Conservation (phyloP, 257 asterid genomes). For the Rehmannia glutinosa region DNA sequence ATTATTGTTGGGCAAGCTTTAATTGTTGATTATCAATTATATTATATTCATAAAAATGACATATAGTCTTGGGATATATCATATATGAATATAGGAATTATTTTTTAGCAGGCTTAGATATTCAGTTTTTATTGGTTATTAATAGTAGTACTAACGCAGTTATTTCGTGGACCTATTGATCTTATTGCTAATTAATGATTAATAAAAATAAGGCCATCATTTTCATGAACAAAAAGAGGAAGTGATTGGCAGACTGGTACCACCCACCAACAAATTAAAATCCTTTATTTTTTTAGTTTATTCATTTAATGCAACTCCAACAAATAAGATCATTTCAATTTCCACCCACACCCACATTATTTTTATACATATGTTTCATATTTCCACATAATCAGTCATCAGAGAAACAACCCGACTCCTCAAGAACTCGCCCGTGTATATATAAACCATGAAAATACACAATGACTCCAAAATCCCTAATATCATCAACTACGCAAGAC, state of each 20-base stretch:
- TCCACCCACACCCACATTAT: too few relatives aligned
- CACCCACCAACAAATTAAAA: background rate
- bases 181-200: conserved; percentile 2
- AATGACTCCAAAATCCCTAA: too few relatives aligned
- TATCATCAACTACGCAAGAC: too few relatives aligned
- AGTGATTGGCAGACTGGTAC: too few relatives aligned
- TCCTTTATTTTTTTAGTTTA: too few relatives aligned
- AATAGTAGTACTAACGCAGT: background rate
- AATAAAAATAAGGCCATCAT: background rate
- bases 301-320: too few relatives aligned
- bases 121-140: background rate
- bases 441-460: too few relatives aligned
- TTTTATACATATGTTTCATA: too few relatives aligned
- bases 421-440: too few relatives aligned
- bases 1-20: conserved; percentile 15
- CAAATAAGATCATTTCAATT: too few relatives aligned
- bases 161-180: conserved; percentile 19
- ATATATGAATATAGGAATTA: background rate
- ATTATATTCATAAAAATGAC: conserved; percentile 11
- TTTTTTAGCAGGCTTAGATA: background rate
- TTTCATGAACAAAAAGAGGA: background rate
- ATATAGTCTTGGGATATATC: background rate
- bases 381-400: too few relatives aligned
- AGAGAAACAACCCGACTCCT: too few relatives aligned
- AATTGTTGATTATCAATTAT: conserved; percentile 6